Evolutionary conservation across 306 rosid species (phyloP).

Genomic region (Glycine tomentella): DNA sequence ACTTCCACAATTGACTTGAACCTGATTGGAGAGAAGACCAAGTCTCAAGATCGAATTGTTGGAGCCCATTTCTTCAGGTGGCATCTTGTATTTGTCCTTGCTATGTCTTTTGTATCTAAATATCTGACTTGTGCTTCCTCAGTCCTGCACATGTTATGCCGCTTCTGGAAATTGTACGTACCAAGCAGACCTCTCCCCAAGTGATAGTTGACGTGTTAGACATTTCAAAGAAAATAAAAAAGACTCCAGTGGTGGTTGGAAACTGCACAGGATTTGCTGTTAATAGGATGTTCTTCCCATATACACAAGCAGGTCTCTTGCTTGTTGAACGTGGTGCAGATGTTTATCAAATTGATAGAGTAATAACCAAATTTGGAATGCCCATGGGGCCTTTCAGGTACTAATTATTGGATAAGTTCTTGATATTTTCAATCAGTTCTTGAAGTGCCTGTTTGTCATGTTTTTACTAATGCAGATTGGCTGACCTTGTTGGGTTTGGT

Average conservation of each 20-base stretch:
- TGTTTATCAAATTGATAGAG: conserved; percentile 81
- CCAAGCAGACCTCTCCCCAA: conserved; percentile 84
- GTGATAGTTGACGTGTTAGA: conserved; percentile 86
- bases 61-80: conserved; percentile 99
- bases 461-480: conserved; percentile 65
- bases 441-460: conserved; percentile 37
- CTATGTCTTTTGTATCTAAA: conserved; percentile 34
- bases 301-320: conserved; percentile 79
- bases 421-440: conserved; percentile 22
- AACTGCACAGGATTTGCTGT: conserved; percentile 99
- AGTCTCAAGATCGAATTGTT: conserved; percentile 78
- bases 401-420: conserved; percentile 29
- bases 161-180: conserved; percentile 92
- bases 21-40: conserved; percentile 85
- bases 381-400: conserved; percentile 99
- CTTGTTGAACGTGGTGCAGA: conserved; percentile 89
- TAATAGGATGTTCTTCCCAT: conserved; percentile 93
- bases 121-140: conserved; percentile 52
- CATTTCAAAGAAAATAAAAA: conserved; percentile 81
- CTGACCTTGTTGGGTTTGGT: conserved; percentile 92
- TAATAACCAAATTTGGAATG: conserved; percentile 75
- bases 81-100: not conserved
- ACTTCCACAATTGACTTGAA: conserved; percentile 97
- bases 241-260: conserved; percentile 97
- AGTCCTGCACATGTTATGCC: conserved; percentile 99